These are phyloP conservation scores for Psilocybe cubensis DNA, from an alignment of 768 basidiomycete genomes.

Conservation along the genomic window DNA sequence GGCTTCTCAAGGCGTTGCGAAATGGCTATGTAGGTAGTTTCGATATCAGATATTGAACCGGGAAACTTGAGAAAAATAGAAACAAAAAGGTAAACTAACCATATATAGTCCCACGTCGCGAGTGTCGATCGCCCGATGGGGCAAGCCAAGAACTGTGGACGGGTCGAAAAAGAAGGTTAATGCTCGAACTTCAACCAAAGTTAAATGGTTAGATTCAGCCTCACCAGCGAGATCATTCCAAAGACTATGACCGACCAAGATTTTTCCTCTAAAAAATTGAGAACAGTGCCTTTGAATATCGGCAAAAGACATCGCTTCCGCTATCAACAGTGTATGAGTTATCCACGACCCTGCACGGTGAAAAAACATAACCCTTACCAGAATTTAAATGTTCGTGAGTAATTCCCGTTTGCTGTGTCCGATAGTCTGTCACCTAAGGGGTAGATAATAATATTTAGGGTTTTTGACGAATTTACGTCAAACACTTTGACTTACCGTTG, in stretches of 20 bases:
- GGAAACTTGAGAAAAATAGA: neutral
- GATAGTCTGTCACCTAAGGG: conserved; percentile 68
- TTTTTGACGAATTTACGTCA: neutral
- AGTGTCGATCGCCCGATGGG: conserved; percentile 77
- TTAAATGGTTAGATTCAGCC: conserved; percentile 16
- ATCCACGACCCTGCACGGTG: neutral
- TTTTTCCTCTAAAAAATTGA: conserved; percentile 66
- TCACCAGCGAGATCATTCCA: conserved; percentile 84
- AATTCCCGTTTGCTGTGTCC: conserved; percentile 65
- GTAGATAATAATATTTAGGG: neutral
- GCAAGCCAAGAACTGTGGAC: conserved; percentile 71
- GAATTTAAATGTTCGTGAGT: conserved; percentile 42
- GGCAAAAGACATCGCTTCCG: conserved; percentile 56
- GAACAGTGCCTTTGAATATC: conserved; percentile 71
- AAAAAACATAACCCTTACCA: conserved; percentile 30
- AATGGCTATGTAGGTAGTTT: conserved; percentile 67
- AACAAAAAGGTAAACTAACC: conserved; percentile 29
- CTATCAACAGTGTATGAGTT: conserved; percentile 30
- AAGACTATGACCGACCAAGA: conserved; percentile 75
- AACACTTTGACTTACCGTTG: conserved; percentile 32
- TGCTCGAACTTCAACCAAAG: neutral
- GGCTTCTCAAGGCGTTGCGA: conserved; percentile 66
- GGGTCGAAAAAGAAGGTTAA: conserved; percentile 10
- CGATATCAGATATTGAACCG: conserved; percentile 8
- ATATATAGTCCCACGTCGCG: conserved; percentile 81